phyloP scores from a whole-genome alignment of 164 flowering plant species.

The Santalum album region DNA sequence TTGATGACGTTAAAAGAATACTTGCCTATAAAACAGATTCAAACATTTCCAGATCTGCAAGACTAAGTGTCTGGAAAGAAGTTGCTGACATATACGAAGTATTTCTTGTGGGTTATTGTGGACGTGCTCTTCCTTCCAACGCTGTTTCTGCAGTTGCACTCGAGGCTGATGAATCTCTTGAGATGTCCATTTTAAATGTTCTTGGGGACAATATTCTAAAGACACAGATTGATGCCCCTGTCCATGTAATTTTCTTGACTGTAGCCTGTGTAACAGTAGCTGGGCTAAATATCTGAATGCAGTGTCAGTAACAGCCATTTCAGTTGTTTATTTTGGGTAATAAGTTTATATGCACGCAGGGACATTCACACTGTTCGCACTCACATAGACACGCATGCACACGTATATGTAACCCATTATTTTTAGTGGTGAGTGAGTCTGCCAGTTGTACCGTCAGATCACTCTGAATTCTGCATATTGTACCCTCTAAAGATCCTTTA shows the following conservation, averaged over 20 bases:
- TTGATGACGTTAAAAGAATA: slow-evolving; percentile 43
- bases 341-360: too few relatives aligned
- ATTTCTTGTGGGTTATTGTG: slow-evolving; percentile 90
- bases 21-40: slow-evolving; percentile 22
- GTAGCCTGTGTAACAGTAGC: neutral
- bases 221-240: slow-evolving; percentile 59
- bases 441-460: too few relatives aligned
- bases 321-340: too few relatives aligned
- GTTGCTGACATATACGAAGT: slow-evolving; percentile 85
- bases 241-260: slow-evolving; percentile 47
- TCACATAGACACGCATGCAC: too few relatives aligned
- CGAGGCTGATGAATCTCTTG: slow-evolving; percentile 71
- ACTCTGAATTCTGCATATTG: too few relatives aligned
- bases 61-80: slow-evolving; percentile 87
- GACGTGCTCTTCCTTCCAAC: slow-evolving; percentile 76
- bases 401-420: too few relatives aligned
- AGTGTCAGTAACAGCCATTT: neutral
- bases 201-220: slow-evolving; percentile 74
- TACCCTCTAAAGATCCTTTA: too few relatives aligned
- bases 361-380: too few relatives aligned
- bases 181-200: slow-evolving; percentile 59
- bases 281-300: neutral
- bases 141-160: slow-evolving; percentile 39
- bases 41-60: slow-evolving; percentile 35
- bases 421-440: too few relatives aligned